Conservation (phyloP, 2,329 filamentous ascomycete species). For the Colletotrichum endophyticum region DNA sequence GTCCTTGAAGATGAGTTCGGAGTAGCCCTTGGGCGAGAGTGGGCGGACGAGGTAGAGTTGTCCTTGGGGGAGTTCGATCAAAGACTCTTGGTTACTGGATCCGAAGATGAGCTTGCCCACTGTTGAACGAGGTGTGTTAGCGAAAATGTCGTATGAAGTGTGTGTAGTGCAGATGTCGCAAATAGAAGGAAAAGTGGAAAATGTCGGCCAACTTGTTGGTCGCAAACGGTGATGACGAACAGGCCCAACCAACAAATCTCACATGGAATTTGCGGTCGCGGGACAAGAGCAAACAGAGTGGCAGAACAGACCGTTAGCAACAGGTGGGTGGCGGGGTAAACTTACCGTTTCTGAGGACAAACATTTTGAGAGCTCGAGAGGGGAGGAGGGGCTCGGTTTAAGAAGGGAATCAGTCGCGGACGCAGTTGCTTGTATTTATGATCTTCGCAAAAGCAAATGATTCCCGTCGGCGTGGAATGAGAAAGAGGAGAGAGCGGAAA, state of each 20-base stretch:
- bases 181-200: not conserved
- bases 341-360: slow-evolving; percentile 43
- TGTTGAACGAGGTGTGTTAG: slow-evolving; percentile 38
- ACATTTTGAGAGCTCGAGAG: slow-evolving; percentile 33
- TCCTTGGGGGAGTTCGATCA: slow-evolving; percentile 93
- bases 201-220: not conserved
- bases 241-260: not conserved
- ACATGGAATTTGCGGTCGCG: not conserved
- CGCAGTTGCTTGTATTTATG: slow-evolving; percentile 6
- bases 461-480: slow-evolving; percentile 5
- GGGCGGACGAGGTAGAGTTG: slow-evolving; percentile 97
- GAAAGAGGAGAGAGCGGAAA: not conserved
- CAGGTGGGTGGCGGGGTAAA: slow-evolving; percentile 21
- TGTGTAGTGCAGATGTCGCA: not conserved
- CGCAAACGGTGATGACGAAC: not conserved
- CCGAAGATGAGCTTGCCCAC: slow-evolving; percentile 95
- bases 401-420: not conserved
- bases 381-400: not conserved
- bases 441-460: not conserved
- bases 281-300: not conserved
- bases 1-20: slow-evolving; percentile 99
- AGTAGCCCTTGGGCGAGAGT: slow-evolving; percentile 94
- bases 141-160: not conserved
- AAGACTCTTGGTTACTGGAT: slow-evolving; percentile 82
- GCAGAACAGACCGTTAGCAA: not conserved